These are phyloP conservation scores for Penicillium manginii DNA, from an alignment of 495 filamentous ascomycete genomes.

Conservation along the genomic window DNA sequence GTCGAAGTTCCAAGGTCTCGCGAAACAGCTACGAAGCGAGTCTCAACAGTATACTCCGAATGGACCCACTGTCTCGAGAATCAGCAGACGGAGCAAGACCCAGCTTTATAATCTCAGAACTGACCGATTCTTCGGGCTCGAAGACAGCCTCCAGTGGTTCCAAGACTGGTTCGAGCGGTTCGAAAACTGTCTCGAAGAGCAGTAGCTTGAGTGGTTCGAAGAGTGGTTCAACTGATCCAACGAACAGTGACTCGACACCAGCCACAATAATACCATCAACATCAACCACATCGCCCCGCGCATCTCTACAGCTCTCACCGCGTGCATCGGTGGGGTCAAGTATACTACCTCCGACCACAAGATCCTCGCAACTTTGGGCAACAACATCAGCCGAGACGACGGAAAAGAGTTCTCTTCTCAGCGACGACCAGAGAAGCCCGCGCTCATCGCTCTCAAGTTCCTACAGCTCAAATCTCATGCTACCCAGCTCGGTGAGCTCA, in stretches of 20 bases:
- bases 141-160: too few species aligned
- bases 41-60: slow-evolving; percentile 13
- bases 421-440: background rate
- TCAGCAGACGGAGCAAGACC: slow-evolving; percentile 12
- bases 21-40: slow-evolving; percentile 15
- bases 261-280: background rate
- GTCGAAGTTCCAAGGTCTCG: slow-evolving; percentile 2
- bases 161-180: too few species aligned
- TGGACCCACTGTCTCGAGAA: slow-evolving; percentile 11
- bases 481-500: background rate
- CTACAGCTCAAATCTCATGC: background rate
- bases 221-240: background rate
- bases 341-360: background rate
- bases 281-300: slow-evolving; percentile 4
- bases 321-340: background rate
- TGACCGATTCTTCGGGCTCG: background rate
- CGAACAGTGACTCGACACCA: background rate
- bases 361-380: slow-evolving; percentile 22
- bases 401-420: slow-evolving; percentile 8
- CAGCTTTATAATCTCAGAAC: slow-evolving; percentile 10
- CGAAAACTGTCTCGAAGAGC: too few species aligned
- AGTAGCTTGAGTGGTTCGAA: too few species aligned
- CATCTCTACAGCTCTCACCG: background rate
- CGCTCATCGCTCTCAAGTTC: background rate
- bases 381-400: slow-evolving; percentile 10